A percentile compares a stretch with the other conserved stretches of the same genome.
Conservation (phyloP, 192 early-diverging fungal species). For the Backusella parvicylindrica region DNA sequence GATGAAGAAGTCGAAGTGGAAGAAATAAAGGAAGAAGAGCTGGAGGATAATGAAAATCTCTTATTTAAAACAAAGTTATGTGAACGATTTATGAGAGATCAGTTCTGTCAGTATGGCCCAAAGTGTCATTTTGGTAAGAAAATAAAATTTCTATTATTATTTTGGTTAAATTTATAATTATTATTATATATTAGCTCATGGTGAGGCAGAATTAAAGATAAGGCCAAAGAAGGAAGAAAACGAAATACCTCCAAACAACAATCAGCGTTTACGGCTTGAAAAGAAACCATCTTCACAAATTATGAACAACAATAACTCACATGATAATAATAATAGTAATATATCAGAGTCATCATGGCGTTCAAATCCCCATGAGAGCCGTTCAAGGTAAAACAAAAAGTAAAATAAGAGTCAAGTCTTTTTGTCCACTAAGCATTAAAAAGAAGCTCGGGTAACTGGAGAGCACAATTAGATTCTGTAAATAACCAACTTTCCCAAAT, state of each 20-base stretch:
- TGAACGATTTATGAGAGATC: conserved; percentile 75
- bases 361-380: background rate
- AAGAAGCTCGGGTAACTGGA: background rate
- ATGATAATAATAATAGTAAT: background rate
- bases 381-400: background rate
- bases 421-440: background rate
- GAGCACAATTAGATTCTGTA: background rate
- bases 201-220: conserved; percentile 23
- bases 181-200: conserved; percentile 23
- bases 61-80: conserved; percentile 84
- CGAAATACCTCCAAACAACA: background rate
- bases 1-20: conserved; percentile 21
- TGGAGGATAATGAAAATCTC: conserved; percentile 44
- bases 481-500: background rate
- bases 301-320: background rate
- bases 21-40: conserved; percentile 12
- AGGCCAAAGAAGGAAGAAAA: conserved; percentile 12
- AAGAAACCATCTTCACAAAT: background rate
- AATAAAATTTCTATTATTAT: background rate
- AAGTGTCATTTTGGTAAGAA: conserved; percentile 74
- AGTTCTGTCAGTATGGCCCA: conserved; percentile 80
- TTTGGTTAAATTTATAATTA: background rate
- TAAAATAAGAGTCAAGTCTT: background rate
- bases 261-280: background rate
- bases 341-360: background rate